These are phyloP conservation scores for Colletotrichum godetiae DNA, from an alignment of 2,329 filamentous ascomycete species.

Conservation along the genomic window DNA sequence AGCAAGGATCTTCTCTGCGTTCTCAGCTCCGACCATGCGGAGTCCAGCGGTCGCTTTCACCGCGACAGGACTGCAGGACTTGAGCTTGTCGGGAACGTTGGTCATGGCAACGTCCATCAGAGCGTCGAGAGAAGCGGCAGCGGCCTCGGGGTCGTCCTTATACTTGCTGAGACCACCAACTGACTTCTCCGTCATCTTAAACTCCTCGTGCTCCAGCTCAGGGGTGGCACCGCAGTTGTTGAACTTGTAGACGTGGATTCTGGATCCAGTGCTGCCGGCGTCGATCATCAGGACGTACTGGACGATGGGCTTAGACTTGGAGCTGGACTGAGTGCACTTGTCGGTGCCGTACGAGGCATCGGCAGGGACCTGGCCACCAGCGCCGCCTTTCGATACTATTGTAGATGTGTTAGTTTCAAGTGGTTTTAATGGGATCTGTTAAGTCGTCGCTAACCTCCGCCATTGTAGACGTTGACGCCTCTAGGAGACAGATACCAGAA, in stretches of 20 bases:
- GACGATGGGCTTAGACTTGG: slow-evolving; percentile 90
- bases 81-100: slow-evolving; percentile 87
- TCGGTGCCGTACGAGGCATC: slow-evolving; percentile 75
- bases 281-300: slow-evolving; percentile 99
- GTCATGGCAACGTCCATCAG: slow-evolving; percentile 88
- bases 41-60: slow-evolving; percentile 98
- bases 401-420: slow-evolving; percentile 39
- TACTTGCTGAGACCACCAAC: slow-evolving; percentile 89
- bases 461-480: slow-evolving; percentile 65
- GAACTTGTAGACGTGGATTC: slow-evolving; percentile 99
- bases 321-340: slow-evolving; percentile 85
- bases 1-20: slow-evolving; percentile 85
- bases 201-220: slow-evolving; percentile 91
- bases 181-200: slow-evolving; percentile 91
- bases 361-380: slow-evolving; percentile 62
- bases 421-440: neutral
- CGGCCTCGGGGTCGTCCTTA: slow-evolving; percentile 84
- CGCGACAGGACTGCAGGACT: slow-evolving; percentile 92
- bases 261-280: slow-evolving; percentile 95
- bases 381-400: slow-evolving; percentile 37
- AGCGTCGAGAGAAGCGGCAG: slow-evolving; percentile 88
- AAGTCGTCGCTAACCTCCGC: slow-evolving; percentile 48
- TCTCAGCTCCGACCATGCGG: slow-evolving; percentile 83
- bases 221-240: slow-evolving; percentile 98
- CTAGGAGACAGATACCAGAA: slow-evolving; percentile 73